Evolutionary conservation across 345 rosid species (phyloP), one percentile per base, ranked within the genome.

Genomic region (Ceriops zippeliana): DNA sequence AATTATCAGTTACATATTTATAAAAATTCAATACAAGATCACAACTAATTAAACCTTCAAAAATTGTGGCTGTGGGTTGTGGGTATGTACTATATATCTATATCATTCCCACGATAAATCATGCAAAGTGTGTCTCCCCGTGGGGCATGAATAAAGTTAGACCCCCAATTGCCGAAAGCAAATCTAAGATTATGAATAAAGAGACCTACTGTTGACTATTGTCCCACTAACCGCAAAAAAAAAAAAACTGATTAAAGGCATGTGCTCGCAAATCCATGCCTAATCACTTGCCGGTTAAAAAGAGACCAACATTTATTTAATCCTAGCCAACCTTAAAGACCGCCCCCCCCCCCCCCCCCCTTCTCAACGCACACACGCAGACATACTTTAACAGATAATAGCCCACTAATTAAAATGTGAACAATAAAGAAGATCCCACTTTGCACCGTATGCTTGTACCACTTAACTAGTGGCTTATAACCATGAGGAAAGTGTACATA

Each of bases 261-360:
- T 82, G 80, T 78, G 78, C 80, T 63, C 76, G 79, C 66, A 27
- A 63, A 66, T 71, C 78, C 69, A 81, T 57, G 83, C 57, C 66
- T 16, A 66, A 68, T 71, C 67, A 71, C 68, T 83, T 83, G 79
- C 84, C 79, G 79, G 81, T 68, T 76, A 35, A 65, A 83, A 78
- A 76, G 82, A 76, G 70, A 80, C 78, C 78, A 78, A 32, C 27
- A 32, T n/a, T 66, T 31, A 53, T 67, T 32, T 56, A 35, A 32
- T 56, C 70, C 21, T 27, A 11, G 42, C 42, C 42, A 35, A 7
- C 42, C 42, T 35, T 35, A 35, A 35, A 35, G 10, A 1, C 10
- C 9, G 3, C 30, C 30, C 30, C 0, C 30, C 30, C 30, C 30
- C 30, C 30, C 0, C 30, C 30, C 30, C 0, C 30, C 30, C 30